These are phyloP conservation scores for Nicotiana attenuata DNA, from an alignment of 257 asterid species.

Conservation along the genomic window DNA sequence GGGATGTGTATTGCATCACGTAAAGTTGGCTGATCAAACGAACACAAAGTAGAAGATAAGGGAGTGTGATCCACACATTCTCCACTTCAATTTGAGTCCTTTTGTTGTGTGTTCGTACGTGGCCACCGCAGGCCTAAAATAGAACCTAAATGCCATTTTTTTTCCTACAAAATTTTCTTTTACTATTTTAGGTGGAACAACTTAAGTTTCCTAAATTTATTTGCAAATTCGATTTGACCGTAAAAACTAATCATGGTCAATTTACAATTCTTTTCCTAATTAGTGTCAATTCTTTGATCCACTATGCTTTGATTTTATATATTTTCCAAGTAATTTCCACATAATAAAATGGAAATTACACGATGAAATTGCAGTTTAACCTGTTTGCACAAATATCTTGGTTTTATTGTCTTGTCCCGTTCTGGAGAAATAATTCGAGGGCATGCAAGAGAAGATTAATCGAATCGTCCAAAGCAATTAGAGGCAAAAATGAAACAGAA, in stretches of 20 bases:
- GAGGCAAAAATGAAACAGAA: too few relatives aligned
- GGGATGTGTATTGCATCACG: background rate
- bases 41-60: constrained; percentile 6
- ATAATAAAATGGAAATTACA: too few relatives aligned
- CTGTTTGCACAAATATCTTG: too few relatives aligned
- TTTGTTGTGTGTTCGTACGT: constrained; percentile 18
- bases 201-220: background rate
- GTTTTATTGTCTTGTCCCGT: too few relatives aligned
- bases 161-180: background rate
- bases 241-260: background rate
- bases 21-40: constrained; percentile 4
- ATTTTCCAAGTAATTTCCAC: too few relatives aligned
- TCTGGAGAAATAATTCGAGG: too few relatives aligned
- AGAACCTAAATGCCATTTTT: background rate
- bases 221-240: background rate
- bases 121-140: constrained; percentile 22
- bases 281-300: background rate
- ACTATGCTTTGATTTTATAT: too few relatives aligned
- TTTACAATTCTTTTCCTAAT: background rate
- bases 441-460: too few relatives aligned
- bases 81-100: background rate
- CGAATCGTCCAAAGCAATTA: too few relatives aligned
- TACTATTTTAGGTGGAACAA: background rate
- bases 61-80: constrained; percentile 26
- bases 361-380: too few relatives aligned